Evolutionary conservation across 345 rosid species (phyloP).

Genomic region (Ceriops decandra): DNA sequence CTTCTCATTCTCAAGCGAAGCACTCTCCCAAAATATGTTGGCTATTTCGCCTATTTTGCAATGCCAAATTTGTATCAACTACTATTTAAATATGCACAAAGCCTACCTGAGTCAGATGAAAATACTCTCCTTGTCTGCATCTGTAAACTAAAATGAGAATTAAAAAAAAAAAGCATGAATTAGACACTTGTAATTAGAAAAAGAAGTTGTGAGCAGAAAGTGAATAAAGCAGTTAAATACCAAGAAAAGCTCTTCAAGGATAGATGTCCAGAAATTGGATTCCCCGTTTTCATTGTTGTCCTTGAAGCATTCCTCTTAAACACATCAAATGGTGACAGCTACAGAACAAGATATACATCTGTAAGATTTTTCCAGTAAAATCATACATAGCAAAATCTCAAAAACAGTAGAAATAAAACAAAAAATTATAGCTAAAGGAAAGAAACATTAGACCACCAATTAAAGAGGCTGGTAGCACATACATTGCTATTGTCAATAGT

Average conservation of each 20-base stretch:
- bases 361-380: neutral
- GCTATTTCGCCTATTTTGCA: too few relatives aligned
- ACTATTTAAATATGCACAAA: too few relatives aligned
- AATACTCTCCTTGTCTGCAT: slow-evolving; percentile 50
- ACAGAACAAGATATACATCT: slow-evolving; percentile 14
- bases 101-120: slow-evolving; percentile 70
- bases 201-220: neutral
- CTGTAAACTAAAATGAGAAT: slow-evolving; percentile 41
- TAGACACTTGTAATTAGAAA: neutral
- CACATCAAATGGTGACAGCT: slow-evolving; percentile 40
- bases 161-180: neutral
- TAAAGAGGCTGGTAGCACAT: slow-evolving; percentile 24
- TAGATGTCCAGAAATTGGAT: slow-evolving; percentile 30
- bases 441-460: slow-evolving; percentile 1
- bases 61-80: too few relatives aligned
- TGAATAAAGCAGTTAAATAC: slow-evolving; percentile 22
- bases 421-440: neutral
- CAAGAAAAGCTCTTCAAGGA: slow-evolving; percentile 26
- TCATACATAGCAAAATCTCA: neutral
- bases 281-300: slow-evolving; percentile 32
- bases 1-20: too few relatives aligned
- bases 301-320: slow-evolving; percentile 34
- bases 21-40: too few relatives aligned
- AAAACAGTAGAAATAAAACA: neutral
- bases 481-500: slow-evolving; percentile 33